A percentile compares a stretch with the other conserved stretches of the same genome.
These are phyloP conservation scores for Trichophyton benhamiae DNA, from an alignment of 2,329 filamentous ascomycete species.

Conservation along the genomic window DNA sequence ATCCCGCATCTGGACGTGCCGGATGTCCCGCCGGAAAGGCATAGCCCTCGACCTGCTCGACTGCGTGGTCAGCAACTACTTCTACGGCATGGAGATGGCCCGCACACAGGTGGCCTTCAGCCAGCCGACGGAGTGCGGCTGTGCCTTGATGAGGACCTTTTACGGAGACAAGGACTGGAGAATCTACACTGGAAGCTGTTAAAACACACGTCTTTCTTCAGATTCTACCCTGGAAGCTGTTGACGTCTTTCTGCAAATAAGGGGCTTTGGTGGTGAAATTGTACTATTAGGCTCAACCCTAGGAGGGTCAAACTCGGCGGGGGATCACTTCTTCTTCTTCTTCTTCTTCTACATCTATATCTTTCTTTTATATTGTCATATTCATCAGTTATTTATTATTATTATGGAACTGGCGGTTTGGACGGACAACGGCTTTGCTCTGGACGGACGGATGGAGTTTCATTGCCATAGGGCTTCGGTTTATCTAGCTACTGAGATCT, in stretches of 20 bases:
- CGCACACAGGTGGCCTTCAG: slow-evolving; percentile 51
- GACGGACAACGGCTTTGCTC: not conserved
- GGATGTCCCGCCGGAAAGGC: slow-evolving; percentile 43
- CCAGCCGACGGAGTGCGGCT: slow-evolving; percentile 52
- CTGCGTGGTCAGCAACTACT: slow-evolving; percentile 42
- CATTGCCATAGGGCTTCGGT: not conserved
- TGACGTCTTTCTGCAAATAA: too few species aligned
- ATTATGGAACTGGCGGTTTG: not conserved
- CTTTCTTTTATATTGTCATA: too few species aligned
- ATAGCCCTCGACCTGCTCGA: slow-evolving; percentile 48
- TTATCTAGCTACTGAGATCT: not conserved
- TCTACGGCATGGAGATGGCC: slow-evolving; percentile 43
- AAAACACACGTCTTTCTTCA: not conserved
- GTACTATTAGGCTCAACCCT: not conserved
- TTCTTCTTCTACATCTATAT: too few species aligned
- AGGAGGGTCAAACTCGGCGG: not conserved
- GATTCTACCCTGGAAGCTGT: too few species aligned
- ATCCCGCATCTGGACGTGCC: slow-evolving; percentile 54
- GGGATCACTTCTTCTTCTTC: not conserved
- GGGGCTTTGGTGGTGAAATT: not conserved
- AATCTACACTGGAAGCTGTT: slow-evolving; percentile 42
- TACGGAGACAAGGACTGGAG: slow-evolving; percentile 47
- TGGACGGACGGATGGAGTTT: not conserved
- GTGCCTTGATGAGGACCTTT: slow-evolving; percentile 45
- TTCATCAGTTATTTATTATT: not conserved